Evolutionary conservation across 495 filamentous ascomycete genomes (phyloP).

Genomic region (Talaromyces liani): DNA sequence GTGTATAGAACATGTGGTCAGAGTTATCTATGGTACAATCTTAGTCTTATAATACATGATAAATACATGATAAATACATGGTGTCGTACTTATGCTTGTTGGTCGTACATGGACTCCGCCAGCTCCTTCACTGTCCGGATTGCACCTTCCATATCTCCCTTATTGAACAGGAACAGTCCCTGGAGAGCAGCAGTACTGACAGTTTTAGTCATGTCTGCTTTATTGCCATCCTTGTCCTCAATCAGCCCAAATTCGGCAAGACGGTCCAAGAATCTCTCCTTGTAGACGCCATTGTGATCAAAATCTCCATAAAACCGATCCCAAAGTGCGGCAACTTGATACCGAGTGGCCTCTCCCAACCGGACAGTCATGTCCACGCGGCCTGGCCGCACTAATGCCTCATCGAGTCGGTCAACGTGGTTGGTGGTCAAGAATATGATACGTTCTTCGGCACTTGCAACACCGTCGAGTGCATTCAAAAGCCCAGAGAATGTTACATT

Average conservation of each 20-base stretch:
- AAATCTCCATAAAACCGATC: slow-evolving; percentile 85
- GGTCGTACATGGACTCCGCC: slow-evolving; percentile 22
- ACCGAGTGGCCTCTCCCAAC: slow-evolving; percentile 77
- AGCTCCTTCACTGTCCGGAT: slow-evolving; percentile 70
- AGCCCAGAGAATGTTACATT: slow-evolving; percentile 95
- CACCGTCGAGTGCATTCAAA: slow-evolving; percentile 87
- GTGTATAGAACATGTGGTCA: background rate
- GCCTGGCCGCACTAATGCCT: slow-evolving; percentile 82
- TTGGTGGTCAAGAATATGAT: slow-evolving; percentile 95
- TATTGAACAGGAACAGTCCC: slow-evolving; percentile 90
- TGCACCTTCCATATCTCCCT: slow-evolving; percentile 79
- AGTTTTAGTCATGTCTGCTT: slow-evolving; percentile 29
- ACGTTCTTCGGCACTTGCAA: slow-evolving; percentile 91
- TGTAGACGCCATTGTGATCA: slow-evolving; percentile 50
- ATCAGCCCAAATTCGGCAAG: slow-evolving; percentile 44
- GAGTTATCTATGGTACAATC: background rate
- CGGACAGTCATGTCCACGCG: slow-evolving; percentile 89
- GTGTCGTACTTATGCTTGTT: background rate
- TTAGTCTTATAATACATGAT: background rate
- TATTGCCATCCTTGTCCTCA: slow-evolving; percentile 40
- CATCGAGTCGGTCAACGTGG: slow-evolving; percentile 80
- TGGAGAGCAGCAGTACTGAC: slow-evolving; percentile 87
- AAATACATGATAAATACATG: no score
- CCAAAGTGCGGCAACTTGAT: slow-evolving; percentile 85
- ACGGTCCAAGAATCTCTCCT: slow-evolving; percentile 40